Percentiles rank a stretch among this genome's conserved stretches.
Evolutionary conservation across 208 protist genomes (phyloP).

Genomic region (Endotrypanum monterogeii): DNA sequence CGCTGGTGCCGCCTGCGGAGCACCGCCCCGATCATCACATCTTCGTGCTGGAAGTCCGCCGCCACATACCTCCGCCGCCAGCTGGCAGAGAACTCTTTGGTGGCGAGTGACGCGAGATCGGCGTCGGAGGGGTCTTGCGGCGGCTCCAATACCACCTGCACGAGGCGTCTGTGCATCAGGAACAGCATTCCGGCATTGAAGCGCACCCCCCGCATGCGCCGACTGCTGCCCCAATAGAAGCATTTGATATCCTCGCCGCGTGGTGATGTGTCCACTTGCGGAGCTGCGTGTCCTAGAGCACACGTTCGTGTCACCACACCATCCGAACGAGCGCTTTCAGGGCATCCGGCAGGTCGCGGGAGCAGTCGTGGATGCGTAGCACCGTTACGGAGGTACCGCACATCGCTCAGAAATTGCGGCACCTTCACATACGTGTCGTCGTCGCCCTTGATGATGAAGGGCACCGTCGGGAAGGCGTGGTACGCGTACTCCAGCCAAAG

Average conservation of each 20-base stretch:
- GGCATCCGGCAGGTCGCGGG: too few relatives aligned
- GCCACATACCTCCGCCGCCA: too few relatives aligned
- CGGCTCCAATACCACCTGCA: constrained; percentile 12
- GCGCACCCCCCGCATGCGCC: not conserved
- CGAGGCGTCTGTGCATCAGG: constrained; percentile 7
- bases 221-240: constrained; percentile 22
- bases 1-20: not conserved
- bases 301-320: too few relatives aligned
- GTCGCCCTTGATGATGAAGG: constrained; percentile 55
- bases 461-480: constrained; percentile 32
- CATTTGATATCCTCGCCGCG: not conserved
- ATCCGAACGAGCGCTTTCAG: too few relatives aligned
- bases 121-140: not conserved
- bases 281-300: too few relatives aligned
- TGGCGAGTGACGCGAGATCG: not conserved
- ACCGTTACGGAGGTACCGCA: constrained; percentile 13
- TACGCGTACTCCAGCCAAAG: constrained; percentile 47
- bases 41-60: not conserved
- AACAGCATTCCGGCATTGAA: constrained; percentile 24
- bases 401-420: constrained; percentile 52
- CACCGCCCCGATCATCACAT: not conserved
- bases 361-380: not conserved
- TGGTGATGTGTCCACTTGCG: too few relatives aligned
- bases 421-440: constrained; percentile 60
- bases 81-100: constrained; percentile 1